A percentile compares a stretch with the other conserved stretches of the same genome.
phyloP scores from a whole-genome alignment of 495 filamentous ascomycete genomes.

The Articulospora tetracladia region DNA sequence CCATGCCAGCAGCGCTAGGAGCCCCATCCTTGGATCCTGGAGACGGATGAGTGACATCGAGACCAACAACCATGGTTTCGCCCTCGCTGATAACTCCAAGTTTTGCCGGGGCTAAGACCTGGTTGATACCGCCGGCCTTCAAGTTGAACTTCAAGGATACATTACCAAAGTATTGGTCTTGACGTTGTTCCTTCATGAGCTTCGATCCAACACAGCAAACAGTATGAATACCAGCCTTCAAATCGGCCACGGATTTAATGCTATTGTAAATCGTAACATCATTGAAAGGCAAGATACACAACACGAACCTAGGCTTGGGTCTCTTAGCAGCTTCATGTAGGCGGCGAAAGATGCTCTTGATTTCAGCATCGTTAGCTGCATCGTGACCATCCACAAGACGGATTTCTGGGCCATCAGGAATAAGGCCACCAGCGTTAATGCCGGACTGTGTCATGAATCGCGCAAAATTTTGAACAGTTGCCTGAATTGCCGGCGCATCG shows the following conservation, averaged over 20 bases:
- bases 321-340: constrained; percentile 19
- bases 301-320: constrained; percentile 47
- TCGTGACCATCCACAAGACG: constrained; percentile 14
- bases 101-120: constrained; percentile 46
- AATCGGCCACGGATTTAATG: constrained; percentile 66
- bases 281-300: constrained; percentile 57
- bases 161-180: constrained; percentile 64
- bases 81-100: constrained; percentile 55
- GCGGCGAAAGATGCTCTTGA: constrained; percentile 14
- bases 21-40: constrained; percentile 54
- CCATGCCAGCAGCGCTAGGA: constrained; percentile 73
- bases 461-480: constrained; percentile 28
- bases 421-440: constrained; percentile 34
- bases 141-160: constrained; percentile 80
- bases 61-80: constrained; percentile 79
- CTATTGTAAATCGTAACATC: constrained; percentile 55
- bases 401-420: constrained; percentile 4
- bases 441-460: constrained; percentile 32
- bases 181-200: constrained; percentile 35
- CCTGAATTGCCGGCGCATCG: constrained; percentile 6
- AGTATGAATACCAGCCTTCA: constrained; percentile 58
- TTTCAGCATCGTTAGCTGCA: constrained; percentile 9
- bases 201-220: constrained; percentile 56
- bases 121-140: constrained; percentile 79
- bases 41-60: constrained; percentile 87